Evolutionary conservation across 2,329 filamentous ascomycete species (phyloP), one percentile per base, ranked within the genome.

Genomic region (Diplodia scrobiculata): DNA sequence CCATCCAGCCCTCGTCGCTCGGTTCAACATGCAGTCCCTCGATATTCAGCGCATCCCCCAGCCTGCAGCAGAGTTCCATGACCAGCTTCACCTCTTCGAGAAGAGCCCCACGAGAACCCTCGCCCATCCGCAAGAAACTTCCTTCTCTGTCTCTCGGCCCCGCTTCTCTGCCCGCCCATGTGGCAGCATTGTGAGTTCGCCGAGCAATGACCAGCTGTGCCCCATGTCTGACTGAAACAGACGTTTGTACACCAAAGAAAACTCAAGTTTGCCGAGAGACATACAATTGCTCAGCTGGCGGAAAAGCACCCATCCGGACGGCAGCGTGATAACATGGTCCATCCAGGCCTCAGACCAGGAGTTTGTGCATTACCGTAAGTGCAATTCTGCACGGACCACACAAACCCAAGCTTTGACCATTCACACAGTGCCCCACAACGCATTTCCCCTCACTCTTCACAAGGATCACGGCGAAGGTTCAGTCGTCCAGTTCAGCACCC

Each of bases 41-140:
- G 5, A 47, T n/a, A 9, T 29, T 36, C 29, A 48, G 41, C 5
- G 5, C 38, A 1, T 62, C 58, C 5, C 58, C 58, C 41, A 62
- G 58, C 2, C 45, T 62, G 25, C 58, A 62, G 25, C 58, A 62
- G n/a, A 62, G 58, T n/a, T 62, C 58, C 19, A 50, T 62, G 27
- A 62, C 58, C 13, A 62, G 58, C 58, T 34, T 17, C 45, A 34
- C 32, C 45, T 62, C 58, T 13, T 62, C 58, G 5, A 62, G 17
- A 21, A 48, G 25, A 50, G 41, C 45, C 4, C 58, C 58, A 45
- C 41, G n/a, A 19, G 34, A 32, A 41, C 21, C 45, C n/a, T 25
- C 27, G n/a, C 58, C 41, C 10, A 17, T 21, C 41, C 58, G 17
- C 41, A 62, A 50, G 19, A 48, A 19, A 13, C 58, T 62, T 17